Evolutionary conservation across 73 alveolate genomes (phyloP).

Genomic region (Paramecium pentaurelia): DNA sequence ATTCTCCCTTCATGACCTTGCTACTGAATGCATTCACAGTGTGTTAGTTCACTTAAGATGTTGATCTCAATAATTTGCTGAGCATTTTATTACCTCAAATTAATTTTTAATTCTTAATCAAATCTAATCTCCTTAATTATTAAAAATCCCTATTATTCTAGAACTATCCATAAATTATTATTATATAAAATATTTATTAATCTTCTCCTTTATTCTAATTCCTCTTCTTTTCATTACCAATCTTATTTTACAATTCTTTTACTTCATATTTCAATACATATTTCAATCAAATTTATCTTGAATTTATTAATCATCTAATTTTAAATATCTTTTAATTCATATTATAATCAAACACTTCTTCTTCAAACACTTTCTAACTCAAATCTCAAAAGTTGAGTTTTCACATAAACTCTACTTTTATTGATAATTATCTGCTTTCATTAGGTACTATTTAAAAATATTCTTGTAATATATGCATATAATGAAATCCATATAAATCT

Average conservation of each 20-base stretch:
- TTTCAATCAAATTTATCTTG: neutral
- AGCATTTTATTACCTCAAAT: slow-evolving; percentile 40
- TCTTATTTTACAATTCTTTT: neutral
- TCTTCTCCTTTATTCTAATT: neutral
- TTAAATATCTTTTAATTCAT: neutral
- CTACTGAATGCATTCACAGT: slow-evolving; percentile 14
- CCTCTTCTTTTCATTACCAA: neutral
- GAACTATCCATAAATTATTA: neutral
- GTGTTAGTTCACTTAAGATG: neutral
- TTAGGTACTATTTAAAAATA: neutral
- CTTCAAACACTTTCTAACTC: neutral
- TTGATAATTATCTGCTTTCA: neutral
- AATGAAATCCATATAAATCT: neutral
- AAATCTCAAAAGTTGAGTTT: neutral
- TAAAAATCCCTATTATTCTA: neutral
- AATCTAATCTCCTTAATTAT: neutral
- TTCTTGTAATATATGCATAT: neutral
- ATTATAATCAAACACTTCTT: neutral
- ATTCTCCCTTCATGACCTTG: slow-evolving; percentile 47
- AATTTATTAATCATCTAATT: neutral
- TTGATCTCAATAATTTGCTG: neutral
- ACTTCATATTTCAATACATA: neutral
- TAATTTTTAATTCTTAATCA: slow-evolving; percentile 11
- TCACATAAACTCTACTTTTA: neutral
- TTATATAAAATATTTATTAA: neutral